These are phyloP conservation scores for Amauroascus verrucosus DNA, from an alignment of 2,329 filamentous ascomycete genomes.

Conservation along the genomic window DNA sequence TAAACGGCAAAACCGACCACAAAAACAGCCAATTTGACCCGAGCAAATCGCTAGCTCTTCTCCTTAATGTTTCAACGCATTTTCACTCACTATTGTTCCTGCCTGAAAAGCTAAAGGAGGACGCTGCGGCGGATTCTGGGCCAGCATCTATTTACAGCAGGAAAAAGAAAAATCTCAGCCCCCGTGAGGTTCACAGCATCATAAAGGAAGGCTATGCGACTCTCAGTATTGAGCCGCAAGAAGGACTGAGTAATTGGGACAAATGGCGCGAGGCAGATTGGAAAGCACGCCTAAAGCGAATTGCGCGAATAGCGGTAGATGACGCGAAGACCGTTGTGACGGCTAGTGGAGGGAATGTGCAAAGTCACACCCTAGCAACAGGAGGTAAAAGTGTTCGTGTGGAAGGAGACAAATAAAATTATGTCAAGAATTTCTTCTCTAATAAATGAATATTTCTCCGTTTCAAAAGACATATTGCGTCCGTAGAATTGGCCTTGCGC, in stretches of 20 bases:
- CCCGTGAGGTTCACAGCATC: constrained; percentile 72
- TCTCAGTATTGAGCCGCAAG: constrained; percentile 77
- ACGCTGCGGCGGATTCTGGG: constrained; percentile 23
- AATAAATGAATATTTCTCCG: too few relatives aligned
- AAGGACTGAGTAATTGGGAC: constrained; percentile 77
- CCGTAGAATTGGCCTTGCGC: too few relatives aligned
- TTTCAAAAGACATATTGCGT: too few relatives aligned
- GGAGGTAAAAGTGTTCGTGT: not conserved
- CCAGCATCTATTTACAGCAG: constrained; percentile 13
- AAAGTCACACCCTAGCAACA: not conserved
- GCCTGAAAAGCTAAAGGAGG: constrained; percentile 42
- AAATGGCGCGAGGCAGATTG: constrained; percentile 79
- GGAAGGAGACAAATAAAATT: not conserved
- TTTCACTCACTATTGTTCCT: constrained; percentile 68
- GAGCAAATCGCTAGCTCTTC: constrained; percentile 31
- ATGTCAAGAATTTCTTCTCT: not conserved
- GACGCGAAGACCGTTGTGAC: constrained; percentile 48
- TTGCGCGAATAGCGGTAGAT: constrained; percentile 67
- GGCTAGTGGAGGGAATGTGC: not conserved
- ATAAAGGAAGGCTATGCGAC: constrained; percentile 97
- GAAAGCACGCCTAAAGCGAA: constrained; percentile 74
- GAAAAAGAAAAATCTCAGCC: constrained; percentile 57
- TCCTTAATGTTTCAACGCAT: constrained; percentile 68
- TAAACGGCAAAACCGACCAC: constrained; percentile 14
- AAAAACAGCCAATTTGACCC: constrained; percentile 17